These are phyloP conservation scores for Ustilago loliicola DNA, from an alignment of 1,284 basidiomycete genomes.

Conservation along the genomic window DNA sequence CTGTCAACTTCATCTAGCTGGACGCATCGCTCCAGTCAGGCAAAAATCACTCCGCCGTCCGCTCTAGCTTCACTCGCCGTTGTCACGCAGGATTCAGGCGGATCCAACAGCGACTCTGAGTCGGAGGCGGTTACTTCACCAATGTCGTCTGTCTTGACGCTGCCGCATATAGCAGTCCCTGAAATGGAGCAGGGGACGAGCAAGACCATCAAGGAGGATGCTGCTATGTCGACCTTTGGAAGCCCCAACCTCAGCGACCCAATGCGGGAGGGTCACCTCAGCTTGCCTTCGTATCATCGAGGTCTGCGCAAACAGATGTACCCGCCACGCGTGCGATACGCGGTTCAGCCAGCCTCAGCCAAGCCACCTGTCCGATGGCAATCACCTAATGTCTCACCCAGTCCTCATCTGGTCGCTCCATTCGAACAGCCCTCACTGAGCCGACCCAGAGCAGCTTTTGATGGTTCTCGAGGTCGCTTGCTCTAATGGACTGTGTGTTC, in stretches of 20 bases:
- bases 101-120: not conserved
- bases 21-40: not conserved
- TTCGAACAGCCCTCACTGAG: not conserved
- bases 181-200: not conserved
- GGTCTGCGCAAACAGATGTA: slow-evolving; percentile 34
- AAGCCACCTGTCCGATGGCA: not conserved
- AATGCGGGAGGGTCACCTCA: not conserved
- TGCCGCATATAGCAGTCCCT: not conserved
- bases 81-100: not conserved
- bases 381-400: not conserved
- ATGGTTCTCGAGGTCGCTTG: not conserved
- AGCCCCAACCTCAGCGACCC: not conserved
- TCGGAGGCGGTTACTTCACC: not conserved
- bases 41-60: not conserved
- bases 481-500: not conserved
- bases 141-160: not conserved
- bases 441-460: slow-evolving; percentile 2
- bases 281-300: slow-evolving; percentile 33
- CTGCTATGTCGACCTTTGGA: not conserved
- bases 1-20: not conserved
- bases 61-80: not conserved
- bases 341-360: not conserved
- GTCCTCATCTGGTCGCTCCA: not conserved
- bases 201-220: not conserved
- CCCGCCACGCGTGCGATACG: slow-evolving; percentile 38